Evolutionary conservation across 805 yeast genomes (phyloP).

Genomic region (Ogataea haglerorum): DNA sequence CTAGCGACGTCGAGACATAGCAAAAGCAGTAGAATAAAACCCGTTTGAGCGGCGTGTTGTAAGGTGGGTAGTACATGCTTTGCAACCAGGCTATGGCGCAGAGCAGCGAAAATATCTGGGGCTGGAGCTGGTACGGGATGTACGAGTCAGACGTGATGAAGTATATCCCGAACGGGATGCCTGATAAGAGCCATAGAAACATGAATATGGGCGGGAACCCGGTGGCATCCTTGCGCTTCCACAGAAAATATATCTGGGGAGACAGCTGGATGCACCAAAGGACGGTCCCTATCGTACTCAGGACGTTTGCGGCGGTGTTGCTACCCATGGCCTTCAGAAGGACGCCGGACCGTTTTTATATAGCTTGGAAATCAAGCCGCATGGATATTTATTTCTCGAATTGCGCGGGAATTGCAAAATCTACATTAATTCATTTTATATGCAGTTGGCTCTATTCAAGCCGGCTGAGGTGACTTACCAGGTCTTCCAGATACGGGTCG

Average conservation of each 20-base stretch:
- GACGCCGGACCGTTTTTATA: slow-evolving; percentile 12
- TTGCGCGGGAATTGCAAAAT: slow-evolving; percentile 8
- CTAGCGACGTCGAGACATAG: slow-evolving; percentile 48
- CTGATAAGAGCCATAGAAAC: slow-evolving; percentile 77
- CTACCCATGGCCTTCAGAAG: background rate
- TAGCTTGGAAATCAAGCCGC: slow-evolving; percentile 2
- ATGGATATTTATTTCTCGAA: background rate
- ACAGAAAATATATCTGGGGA: slow-evolving; percentile 70
- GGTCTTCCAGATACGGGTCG: slow-evolving; percentile 41
- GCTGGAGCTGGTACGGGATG: slow-evolving; percentile 81
- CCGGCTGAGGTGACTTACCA: slow-evolving; percentile 4
- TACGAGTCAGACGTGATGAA: slow-evolving; percentile 69
- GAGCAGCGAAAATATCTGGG: slow-evolving; percentile 73
- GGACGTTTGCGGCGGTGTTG: slow-evolving; percentile 58
- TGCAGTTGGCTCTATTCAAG: background rate
- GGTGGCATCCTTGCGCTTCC: slow-evolving; percentile 70
- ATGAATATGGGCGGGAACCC: slow-evolving; percentile 91
- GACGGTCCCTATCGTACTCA: slow-evolving; percentile 87
- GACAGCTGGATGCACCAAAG: slow-evolving; percentile 90
- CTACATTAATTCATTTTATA: no score
- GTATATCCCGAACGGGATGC: slow-evolving; percentile 84
- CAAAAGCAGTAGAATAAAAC: slow-evolving; percentile 35
- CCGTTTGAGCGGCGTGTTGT: slow-evolving; percentile 33
- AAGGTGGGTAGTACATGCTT: slow-evolving; percentile 70
- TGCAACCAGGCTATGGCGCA: slow-evolving; percentile 68